Conservation (phyloP, 805 yeast genomes). For the Lipomyces yamanashiensis region DNA sequence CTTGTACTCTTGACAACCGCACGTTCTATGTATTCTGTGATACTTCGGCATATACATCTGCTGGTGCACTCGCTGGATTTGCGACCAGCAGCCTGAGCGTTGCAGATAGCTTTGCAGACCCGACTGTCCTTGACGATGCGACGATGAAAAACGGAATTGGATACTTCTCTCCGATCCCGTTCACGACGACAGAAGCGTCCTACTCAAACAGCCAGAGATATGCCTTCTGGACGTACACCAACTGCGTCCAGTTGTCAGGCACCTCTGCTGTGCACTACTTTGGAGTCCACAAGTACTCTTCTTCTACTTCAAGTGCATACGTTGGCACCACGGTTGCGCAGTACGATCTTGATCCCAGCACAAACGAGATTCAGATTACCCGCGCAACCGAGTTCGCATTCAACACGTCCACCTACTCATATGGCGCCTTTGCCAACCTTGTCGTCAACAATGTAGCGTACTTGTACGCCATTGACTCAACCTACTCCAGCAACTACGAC, state of each 20-base stretch:
- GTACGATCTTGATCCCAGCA: constrained; percentile 13
- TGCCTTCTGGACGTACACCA: constrained; percentile 33
- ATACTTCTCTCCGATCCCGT: constrained; percentile 26
- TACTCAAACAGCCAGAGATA: constrained; percentile 7
- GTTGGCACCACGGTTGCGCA: constrained; percentile 30
- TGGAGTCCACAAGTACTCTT: constrained; percentile 16
- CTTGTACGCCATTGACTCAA: constrained; percentile 27
- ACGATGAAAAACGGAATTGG: constrained; percentile 9
- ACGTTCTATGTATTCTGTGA: constrained; percentile 30
- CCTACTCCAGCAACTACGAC: constrained; percentile 27
- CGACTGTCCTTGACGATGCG: constrained; percentile 4
- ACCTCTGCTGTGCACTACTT: constrained; percentile 29
- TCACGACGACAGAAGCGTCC: constrained; percentile 19
- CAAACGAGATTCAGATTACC: constrained; percentile 12
- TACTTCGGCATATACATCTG: constrained; percentile 16
- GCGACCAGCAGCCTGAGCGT: constrained; percentile 11
- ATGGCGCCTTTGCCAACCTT: constrained; percentile 30
- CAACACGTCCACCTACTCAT: constrained; percentile 19
- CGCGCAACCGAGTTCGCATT: constrained; percentile 2
- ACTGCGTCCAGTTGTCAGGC: constrained; percentile 25
- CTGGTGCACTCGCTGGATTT: constrained; percentile 17
- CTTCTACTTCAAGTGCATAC: neutral
- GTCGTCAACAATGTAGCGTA: constrained; percentile 29
- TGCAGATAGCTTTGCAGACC: constrained; percentile 9
- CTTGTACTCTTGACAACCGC: constrained; percentile 27